Evolutionary conservation across 768 basidiomycete species (phyloP).

Genomic region (Amanita rubescens): DNA sequence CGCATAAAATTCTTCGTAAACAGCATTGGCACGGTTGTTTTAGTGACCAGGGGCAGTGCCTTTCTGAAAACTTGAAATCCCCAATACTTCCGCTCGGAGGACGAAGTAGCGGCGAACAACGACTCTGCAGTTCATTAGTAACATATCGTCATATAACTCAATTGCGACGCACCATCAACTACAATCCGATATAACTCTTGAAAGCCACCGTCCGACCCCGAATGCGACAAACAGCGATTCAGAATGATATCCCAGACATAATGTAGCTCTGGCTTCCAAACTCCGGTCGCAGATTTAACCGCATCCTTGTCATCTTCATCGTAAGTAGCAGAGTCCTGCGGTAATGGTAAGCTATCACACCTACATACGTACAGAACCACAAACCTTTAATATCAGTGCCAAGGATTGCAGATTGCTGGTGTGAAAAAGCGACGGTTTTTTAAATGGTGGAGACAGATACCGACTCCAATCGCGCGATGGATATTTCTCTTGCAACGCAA

Average conservation of each 20-base stretch:
- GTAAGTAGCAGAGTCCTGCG: conserved; percentile 50
- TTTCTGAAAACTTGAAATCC: conserved; percentile 91
- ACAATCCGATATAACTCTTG: conserved; percentile 87
- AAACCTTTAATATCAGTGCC: conserved; percentile 78
- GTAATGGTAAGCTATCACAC: conserved; percentile 2
- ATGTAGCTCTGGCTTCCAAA: conserved; percentile 89
- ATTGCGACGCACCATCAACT: conserved; percentile 67
- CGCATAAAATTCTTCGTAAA: conserved; percentile 96
- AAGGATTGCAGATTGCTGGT: conserved; percentile 66
- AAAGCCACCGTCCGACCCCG: conserved; percentile 50
- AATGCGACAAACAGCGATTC: conserved; percentile 57
- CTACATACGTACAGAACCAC: background rate
- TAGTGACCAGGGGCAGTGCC: conserved; percentile 59
- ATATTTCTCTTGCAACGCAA: conserved; percentile 57
- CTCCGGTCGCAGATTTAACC: conserved; percentile 41
- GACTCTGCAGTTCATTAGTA: conserved; percentile 47
- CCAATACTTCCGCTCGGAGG: conserved; percentile 87
- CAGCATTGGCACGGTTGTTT: conserved; percentile 70
- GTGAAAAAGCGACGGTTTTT: conserved; percentile 60
- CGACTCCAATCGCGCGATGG: conserved; percentile 64
- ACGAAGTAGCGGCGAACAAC: conserved; percentile 77
- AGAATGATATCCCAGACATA: conserved; percentile 87
- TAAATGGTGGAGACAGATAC: conserved; percentile 67
- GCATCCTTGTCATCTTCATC: conserved; percentile 44
- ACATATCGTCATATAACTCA: background rate